phyloP scores from a whole-genome alignment of 139 green algal genomes.

The Raphidocelis subcapitata region DNA sequence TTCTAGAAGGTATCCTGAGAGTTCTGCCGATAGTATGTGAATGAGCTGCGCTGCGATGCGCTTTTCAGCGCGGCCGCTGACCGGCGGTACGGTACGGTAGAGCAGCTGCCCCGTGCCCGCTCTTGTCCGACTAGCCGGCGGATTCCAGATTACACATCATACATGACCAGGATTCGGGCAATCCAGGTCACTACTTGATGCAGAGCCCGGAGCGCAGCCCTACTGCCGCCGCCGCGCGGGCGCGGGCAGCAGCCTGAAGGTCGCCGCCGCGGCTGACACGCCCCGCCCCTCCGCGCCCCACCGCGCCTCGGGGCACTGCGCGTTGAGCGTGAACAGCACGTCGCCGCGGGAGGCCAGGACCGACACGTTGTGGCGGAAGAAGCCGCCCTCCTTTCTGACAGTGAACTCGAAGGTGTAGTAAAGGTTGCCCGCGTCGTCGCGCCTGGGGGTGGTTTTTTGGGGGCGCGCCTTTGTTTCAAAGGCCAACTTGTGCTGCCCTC shows the following conservation, averaged over 20 bases:
- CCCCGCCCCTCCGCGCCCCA: conserved; percentile 40
- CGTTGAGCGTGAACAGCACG: conserved; percentile 78
- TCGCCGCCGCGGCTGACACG: conserved; percentile 31
- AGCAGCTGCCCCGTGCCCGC: no score
- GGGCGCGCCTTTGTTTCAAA: background rate
- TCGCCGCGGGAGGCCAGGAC: conserved; percentile 59
- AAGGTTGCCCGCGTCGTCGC: conserved; percentile 3
- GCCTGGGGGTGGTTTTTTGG: background rate
- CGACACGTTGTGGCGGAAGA: conserved; percentile 82
- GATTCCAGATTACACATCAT: no score
- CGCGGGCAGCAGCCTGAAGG: conserved; percentile 26
- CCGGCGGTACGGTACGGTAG: no score
- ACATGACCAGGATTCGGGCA: no score
- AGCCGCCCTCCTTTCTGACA: conserved; percentile 42
- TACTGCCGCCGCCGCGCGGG: no score
- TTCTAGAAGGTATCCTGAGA: no score
- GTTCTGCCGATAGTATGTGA: no score
- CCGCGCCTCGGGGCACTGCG: conserved; percentile 55
- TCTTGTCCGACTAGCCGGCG: no score
- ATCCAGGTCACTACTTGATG: no score
- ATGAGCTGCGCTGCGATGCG: no score
- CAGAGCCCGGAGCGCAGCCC: no score
- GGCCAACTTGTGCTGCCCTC: background rate
- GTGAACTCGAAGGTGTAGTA: conserved; percentile 73
- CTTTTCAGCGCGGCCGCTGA: no score